phyloP scores from a whole-genome alignment of 441 rosid species.

The Bocquillonia castaneifolia region DNA sequence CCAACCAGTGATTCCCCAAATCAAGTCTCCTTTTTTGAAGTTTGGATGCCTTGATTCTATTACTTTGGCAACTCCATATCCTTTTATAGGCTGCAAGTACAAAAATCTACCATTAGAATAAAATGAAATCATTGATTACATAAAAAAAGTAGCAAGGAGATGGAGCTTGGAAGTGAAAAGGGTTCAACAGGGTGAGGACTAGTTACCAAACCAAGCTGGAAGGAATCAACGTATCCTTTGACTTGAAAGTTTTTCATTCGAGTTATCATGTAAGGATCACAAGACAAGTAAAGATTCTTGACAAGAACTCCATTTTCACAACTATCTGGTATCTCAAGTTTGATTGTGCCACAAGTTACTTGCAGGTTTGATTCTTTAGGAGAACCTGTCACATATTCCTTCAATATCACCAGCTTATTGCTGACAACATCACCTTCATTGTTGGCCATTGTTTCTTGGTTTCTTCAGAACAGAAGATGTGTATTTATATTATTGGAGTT shows the following conservation, averaged over 20 bases:
- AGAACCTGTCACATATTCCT: slow-evolving; percentile 16
- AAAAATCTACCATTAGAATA: too few relatives aligned
- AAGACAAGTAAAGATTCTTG: slow-evolving; percentile 40
- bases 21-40: slow-evolving; percentile 49
- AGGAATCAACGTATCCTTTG: too few relatives aligned
- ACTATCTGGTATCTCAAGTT: slow-evolving; percentile 30
- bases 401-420: slow-evolving; percentile 22
- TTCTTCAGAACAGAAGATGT: too few relatives aligned
- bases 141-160: background rate
- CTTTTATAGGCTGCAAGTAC: slow-evolving; percentile 54
- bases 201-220: too few relatives aligned
- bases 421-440: slow-evolving; percentile 7
- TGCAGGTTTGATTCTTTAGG: slow-evolving; percentile 19
- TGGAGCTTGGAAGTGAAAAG: too few relatives aligned
- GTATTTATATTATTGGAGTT: too few relatives aligned
- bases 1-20: slow-evolving; percentile 55
- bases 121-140: too few relatives aligned
- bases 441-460: too few relatives aligned
- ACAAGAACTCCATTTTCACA: slow-evolving; percentile 19
- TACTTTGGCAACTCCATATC: slow-evolving; percentile 57
- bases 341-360: slow-evolving; percentile 3
- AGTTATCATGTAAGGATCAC: slow-evolving; percentile 35
- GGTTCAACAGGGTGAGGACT: too few relatives aligned
- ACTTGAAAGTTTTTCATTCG: slow-evolving; percentile 30
- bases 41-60: slow-evolving; percentile 49